Conservation (phyloP, 441 rosid genomes). For the Melastoma candidum region DNA sequence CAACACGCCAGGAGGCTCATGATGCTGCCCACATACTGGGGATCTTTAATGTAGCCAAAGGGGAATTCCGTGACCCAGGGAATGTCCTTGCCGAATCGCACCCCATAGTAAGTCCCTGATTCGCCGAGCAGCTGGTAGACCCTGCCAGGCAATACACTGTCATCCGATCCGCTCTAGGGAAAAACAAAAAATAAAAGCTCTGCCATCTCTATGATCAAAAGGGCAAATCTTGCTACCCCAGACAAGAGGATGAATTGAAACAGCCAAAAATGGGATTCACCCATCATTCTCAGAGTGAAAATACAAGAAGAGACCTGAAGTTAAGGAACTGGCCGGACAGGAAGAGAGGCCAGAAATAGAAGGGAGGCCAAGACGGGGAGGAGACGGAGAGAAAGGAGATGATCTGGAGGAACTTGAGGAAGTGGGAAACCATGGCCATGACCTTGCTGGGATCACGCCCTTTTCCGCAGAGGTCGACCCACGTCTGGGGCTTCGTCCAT, state of each 20-base stretch:
- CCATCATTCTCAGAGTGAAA: too few relatives aligned
- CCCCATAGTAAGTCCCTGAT: conserved; percentile 80
- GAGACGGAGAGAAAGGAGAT: conserved; percentile 64
- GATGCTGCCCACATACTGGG: conserved; percentile 85
- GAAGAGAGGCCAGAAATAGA: conserved; percentile 85
- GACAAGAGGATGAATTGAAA: too few relatives aligned
- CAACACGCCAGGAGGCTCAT: conserved; percentile 68
- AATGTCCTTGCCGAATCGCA: conserved; percentile 69
- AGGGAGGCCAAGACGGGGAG: conserved; percentile 70
- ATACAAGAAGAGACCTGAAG: conserved; percentile 42
- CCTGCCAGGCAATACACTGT: conserved; percentile 25
- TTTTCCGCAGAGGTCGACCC: conserved; percentile 70
- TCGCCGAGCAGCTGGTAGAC: conserved; percentile 85
- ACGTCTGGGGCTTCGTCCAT: conserved; percentile 70
- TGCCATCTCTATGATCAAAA: too few relatives aligned
- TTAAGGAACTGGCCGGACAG: conserved; percentile 85
- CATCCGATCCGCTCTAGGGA: too few relatives aligned
- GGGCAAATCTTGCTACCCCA: too few relatives aligned
- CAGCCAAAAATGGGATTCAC: too few relatives aligned
- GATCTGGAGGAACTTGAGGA: conserved; percentile 64
- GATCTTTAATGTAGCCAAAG: conserved; percentile 75
- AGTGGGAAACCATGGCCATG: conserved; percentile 71
- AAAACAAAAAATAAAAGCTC: too few relatives aligned
- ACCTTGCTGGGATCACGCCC: conserved; percentile 58
- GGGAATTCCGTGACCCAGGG: conserved; percentile 89